These are phyloP conservation scores for Cercospora canescens DNA, from an alignment of 2,329 filamentous ascomycete species.

Conservation along the genomic window DNA sequence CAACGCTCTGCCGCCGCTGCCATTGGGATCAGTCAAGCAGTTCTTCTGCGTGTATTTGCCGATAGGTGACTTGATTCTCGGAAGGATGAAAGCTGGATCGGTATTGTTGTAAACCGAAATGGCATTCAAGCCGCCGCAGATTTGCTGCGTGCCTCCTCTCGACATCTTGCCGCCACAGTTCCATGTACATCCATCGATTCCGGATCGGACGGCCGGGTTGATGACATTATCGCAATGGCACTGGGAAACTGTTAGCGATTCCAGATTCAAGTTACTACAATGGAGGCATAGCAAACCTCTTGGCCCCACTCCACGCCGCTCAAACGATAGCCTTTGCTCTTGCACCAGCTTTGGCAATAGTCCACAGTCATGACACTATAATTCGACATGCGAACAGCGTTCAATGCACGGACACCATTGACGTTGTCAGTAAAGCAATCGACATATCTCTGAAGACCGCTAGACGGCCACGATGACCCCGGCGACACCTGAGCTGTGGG, in stretches of 20 bases:
- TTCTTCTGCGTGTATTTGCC: constrained; percentile 28
- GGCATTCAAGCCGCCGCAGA: constrained; percentile 35
- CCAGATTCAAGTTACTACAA: not conserved
- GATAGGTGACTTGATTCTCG: constrained; percentile 20
- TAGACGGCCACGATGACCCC: constrained; percentile 29
- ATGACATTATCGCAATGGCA: constrained; percentile 38
- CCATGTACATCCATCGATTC: constrained; percentile 26
- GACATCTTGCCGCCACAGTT: constrained; percentile 32
- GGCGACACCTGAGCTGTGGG: constrained; percentile 30
- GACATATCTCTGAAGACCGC: constrained; percentile 30
- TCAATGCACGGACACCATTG: constrained; percentile 28
- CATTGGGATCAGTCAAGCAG: constrained; percentile 29
- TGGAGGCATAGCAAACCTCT: constrained; percentile 16
- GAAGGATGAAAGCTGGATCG: constrained; percentile 27
- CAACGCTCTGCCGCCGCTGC: constrained; percentile 22
- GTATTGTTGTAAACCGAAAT: constrained; percentile 38
- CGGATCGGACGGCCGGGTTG: constrained; percentile 27
- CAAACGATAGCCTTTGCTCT: constrained; percentile 30
- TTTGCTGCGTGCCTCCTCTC: constrained; percentile 24
- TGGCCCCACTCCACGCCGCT: constrained; percentile 36
- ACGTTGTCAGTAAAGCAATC: constrained; percentile 40
- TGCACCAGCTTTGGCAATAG: constrained; percentile 37
- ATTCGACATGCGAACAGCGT: constrained; percentile 26
- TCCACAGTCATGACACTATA: constrained; percentile 35
- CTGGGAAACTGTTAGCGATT: not conserved